Evolutionary conservation across 2,329 filamentous ascomycete genomes (phyloP).

Genomic region (Tolypocladium inflatum): DNA sequence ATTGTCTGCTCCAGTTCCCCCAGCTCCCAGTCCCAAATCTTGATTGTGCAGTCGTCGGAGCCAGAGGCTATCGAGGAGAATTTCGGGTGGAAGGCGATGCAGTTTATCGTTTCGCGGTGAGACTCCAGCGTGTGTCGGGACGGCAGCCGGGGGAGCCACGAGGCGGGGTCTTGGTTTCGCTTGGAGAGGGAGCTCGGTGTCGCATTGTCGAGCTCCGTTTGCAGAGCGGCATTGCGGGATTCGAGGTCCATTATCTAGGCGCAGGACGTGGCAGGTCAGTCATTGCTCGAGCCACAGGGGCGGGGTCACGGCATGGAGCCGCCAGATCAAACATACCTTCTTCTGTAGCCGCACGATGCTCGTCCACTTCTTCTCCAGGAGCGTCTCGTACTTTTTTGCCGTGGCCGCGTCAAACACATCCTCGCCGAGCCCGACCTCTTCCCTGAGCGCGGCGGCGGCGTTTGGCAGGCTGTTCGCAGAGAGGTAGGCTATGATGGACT

Average conservation of each 20-base stretch:
- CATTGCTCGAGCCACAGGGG: too few species aligned
- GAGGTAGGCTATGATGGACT: conserved; percentile 86
- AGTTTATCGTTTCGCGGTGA: conserved; percentile 72
- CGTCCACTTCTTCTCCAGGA: conserved; percentile 98
- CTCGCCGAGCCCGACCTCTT: conserved; percentile 66
- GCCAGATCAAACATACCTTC: conserved; percentile 50
- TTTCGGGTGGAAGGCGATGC: conserved; percentile 84
- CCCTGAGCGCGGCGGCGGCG: conserved; percentile 61
- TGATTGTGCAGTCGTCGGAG: conserved; percentile 88
- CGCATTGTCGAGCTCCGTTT: conserved; percentile 75
- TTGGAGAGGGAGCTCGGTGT: conserved; percentile 68
- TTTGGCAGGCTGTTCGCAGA: conserved; percentile 61
- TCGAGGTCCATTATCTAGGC: conserved; percentile 86
- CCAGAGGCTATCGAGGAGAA: conserved; percentile 86
- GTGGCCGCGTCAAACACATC: conserved; percentile 67
- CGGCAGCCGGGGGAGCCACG: conserved; percentile 79
- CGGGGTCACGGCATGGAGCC: background rate
- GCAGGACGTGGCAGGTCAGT: background rate
- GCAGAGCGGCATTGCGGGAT: conserved; percentile 59
- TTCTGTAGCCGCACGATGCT: conserved; percentile 91
- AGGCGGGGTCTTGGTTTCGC: conserved; percentile 72
- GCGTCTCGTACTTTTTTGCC: conserved; percentile 85
- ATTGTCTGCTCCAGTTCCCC: conserved; percentile 84
- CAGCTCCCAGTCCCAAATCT: conserved; percentile 95
- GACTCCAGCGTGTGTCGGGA: conserved; percentile 76